Evolutionary conservation across 164 flowering plant species (phyloP).

Genomic region (Chimonanthus salicifolius): DNA sequence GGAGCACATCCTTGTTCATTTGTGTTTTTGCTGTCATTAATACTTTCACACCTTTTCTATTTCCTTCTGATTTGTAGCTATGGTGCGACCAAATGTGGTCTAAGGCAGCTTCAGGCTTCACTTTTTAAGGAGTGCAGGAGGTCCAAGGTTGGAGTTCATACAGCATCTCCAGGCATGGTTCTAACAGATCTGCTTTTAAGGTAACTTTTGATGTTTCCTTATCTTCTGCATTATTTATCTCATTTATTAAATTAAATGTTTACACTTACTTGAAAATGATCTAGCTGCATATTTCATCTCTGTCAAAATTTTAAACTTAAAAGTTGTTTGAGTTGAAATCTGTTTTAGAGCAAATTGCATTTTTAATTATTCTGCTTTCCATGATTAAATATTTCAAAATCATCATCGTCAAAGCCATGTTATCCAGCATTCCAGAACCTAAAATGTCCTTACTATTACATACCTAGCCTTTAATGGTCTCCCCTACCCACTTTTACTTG

Average conservation of each 20-base stretch:
- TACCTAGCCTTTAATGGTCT: too few species aligned
- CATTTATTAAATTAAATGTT: not conserved
- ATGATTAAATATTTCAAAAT: too few species aligned
- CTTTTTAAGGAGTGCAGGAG: conserved; percentile 73
- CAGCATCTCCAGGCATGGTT: conserved; percentile 99
- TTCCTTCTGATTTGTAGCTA: conserved; percentile 38
- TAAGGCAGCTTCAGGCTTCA: conserved; percentile 89
- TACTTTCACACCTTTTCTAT: not conserved
- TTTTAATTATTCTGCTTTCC: too few species aligned
- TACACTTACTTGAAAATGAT: not conserved
- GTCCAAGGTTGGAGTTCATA: conserved; percentile 85
- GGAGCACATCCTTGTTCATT: not conserved
- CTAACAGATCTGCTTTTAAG: conserved; percentile 90
- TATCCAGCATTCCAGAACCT: too few species aligned
- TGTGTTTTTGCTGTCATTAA: not conserved
- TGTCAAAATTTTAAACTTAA: not conserved
- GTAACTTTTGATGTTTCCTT: conserved; percentile 21
- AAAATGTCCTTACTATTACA: too few species aligned
- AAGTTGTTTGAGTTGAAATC: too few species aligned
- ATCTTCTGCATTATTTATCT: not conserved
- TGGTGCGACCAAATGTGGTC: conserved; percentile 95
- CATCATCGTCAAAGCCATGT: too few species aligned
- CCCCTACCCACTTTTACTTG: too few species aligned
- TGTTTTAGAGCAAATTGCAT: too few species aligned
- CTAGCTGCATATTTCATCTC: not conserved